Evolutionary conservation across 78 protist species (phyloP).

Genomic region (Dictyostelium intermedium): DNA sequence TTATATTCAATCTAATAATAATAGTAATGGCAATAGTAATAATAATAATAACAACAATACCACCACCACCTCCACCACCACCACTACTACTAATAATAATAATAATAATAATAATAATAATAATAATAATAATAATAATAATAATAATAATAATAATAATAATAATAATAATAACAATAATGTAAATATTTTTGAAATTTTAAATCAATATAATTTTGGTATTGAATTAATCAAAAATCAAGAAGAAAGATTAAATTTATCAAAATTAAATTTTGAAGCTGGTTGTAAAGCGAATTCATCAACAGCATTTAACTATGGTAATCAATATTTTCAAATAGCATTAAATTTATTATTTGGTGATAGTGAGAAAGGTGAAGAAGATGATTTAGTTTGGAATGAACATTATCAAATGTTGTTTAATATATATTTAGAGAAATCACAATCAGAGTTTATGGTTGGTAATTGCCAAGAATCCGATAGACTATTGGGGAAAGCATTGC

Average conservation of each 20-base stretch:
- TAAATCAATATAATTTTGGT: conserved; percentile 62
- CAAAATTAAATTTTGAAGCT: conserved; percentile 32
- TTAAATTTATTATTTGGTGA: not conserved
- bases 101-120: not conserved
- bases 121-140: not conserved
- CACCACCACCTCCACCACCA: no score
- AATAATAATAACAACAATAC: no score
- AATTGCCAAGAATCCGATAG: conserved; percentile 41
- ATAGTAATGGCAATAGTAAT: not conserved
- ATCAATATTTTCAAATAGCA: conserved; percentile 40
- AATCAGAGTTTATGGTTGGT: conserved; percentile 61
- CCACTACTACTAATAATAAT: no score
- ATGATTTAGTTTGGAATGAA: not conserved
- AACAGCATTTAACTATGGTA: conserved; percentile 37
- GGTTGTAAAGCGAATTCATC: conserved; percentile 32
- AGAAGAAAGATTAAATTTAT: conserved; percentile 8
- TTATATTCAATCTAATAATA: not conserved
- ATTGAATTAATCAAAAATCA: conserved; percentile 12
- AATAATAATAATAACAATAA: not conserved
- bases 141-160: not conserved
- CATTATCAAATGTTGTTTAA: conserved; percentile 23
- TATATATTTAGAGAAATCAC: conserved; percentile 35
- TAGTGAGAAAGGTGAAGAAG: not conserved
- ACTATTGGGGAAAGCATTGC: not conserved
- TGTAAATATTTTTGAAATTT: conserved; percentile 27